These are phyloP conservation scores for Lotmaria passim DNA, from an alignment of 208 protist genomes.

Conservation along the genomic window DNA sequence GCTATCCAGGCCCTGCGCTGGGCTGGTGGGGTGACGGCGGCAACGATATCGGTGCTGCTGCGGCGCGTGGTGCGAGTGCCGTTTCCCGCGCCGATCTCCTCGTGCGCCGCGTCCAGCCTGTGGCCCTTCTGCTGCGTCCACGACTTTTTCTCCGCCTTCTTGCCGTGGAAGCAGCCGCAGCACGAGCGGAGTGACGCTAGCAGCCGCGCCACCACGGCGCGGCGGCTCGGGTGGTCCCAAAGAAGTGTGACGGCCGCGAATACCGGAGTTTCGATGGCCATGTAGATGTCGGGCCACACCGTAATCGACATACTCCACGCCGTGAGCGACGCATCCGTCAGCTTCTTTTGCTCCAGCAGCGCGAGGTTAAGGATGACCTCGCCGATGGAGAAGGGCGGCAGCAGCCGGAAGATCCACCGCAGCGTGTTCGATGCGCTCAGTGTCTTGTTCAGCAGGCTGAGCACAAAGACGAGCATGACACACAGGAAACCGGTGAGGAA, in stretches of 20 bases:
- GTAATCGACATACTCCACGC: conserved; percentile 48
- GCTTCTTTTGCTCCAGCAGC: conserved; percentile 30
- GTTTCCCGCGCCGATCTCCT: conserved; percentile 6
- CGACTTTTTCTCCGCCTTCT: background rate
- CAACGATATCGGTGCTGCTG: background rate
- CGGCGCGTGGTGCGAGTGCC: background rate
- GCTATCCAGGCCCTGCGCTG: background rate
- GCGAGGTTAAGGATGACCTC: conserved; percentile 80
- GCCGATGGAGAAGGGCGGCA: conserved; percentile 80
- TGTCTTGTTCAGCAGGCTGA: conserved; percentile 47
- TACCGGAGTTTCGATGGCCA: conserved; percentile 58
- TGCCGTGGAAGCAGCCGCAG: background rate
- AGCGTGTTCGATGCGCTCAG: conserved; percentile 41
- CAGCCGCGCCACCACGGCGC: conserved; percentile 25
- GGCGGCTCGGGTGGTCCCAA: conserved; percentile 66
- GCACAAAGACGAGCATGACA: conserved; percentile 61
- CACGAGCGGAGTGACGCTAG: background rate
- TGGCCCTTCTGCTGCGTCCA: background rate
- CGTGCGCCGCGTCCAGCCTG: background rate
- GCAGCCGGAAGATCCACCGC: conserved; percentile 63
- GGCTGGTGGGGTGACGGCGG: conserved; percentile 7
- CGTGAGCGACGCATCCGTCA: conserved; percentile 19
- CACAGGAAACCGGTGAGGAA: conserved; percentile 81
- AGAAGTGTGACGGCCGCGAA: conserved; percentile 64
- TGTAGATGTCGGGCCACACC: conserved; percentile 63